Base-by-base conservation (phyloP, 805 yeast species). In the Myxozyma vanderwaltii region DNA sequence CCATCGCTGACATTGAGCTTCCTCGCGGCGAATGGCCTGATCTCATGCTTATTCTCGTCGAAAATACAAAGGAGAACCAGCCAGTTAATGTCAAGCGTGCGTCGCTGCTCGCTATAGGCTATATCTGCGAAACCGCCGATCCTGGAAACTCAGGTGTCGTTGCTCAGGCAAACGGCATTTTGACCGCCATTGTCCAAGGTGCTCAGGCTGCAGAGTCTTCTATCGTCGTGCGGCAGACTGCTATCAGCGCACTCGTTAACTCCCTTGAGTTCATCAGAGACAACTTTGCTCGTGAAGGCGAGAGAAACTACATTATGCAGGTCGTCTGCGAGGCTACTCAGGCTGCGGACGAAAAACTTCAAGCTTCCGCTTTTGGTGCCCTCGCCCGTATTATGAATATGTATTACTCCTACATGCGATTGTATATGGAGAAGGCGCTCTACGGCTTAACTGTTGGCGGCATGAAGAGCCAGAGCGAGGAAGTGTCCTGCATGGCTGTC, bases 251-350 rank as follows among this genome's bases (percentile, higher is more conserved):
- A 1, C 81, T 94, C 63, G 95, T 88, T 45, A 88, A 88, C 75
- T 91, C 98, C 31, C 81, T 94, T 67, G 95, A 86, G 66, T 94
- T 92, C 74, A 90, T 94, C 75, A 84, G 87, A 62, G 81, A 80
- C 69, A 94, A 94, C 75, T 94, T 94, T 79, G 91, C 85, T 68
- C 82, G 88, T 60, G 98, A 92, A 71, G 95, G 94, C 61, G 99
- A 94, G 79, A 84, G 99, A 71, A 91, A 94, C 73, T 91, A 88
- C 75, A 88, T 94, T 73, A 94, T 94, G 99, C 97, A 91, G 78
- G 97, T 94, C 44, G 97, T 94, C 15, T 94, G 99, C 76, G 98
- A 94, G 76, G 96, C 97, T 17, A 91, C 99, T n/a, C 97, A 92
- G 74, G 88, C 95, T 23, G 81, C 82, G 36, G 88, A 86, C 70